Evolutionary conservation across 495 filamentous ascomycete species (phyloP).

Genomic region (Aspergillus incahuasiensis): DNA sequence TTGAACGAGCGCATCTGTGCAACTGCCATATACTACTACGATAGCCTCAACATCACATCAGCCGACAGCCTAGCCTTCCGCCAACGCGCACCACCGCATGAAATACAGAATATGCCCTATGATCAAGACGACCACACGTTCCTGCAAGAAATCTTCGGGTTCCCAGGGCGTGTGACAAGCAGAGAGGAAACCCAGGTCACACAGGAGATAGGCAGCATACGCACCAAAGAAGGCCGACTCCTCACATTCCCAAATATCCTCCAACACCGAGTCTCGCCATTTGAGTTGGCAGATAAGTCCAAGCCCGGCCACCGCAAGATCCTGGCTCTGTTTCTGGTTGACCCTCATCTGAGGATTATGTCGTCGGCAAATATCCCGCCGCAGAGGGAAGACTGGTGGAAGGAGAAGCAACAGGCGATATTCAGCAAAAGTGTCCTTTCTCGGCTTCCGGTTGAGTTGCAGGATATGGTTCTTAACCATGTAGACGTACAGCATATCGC

Average conservation of each 20-base stretch:
- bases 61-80: slow-evolving; percentile 54
- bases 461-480: slow-evolving; percentile 31
- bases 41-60: slow-evolving; percentile 56
- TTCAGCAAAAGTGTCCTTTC: not conserved
- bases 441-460: slow-evolving; percentile 29
- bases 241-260: slow-evolving; percentile 24
- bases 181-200: not conserved
- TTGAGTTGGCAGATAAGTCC: slow-evolving; percentile 40
- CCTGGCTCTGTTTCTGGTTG: slow-evolving; percentile 50
- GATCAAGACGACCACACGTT: slow-evolving; percentile 12
- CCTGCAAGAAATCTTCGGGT: slow-evolving; percentile 19
- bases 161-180: slow-evolving; percentile 9
- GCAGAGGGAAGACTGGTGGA: slow-evolving; percentile 33
- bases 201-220: slow-evolving; percentile 29
- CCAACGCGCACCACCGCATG: slow-evolving; percentile 11
- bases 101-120: slow-evolving; percentile 4
- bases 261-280: slow-evolving; percentile 48
- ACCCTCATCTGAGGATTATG: slow-evolving; percentile 43
- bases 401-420: slow-evolving; percentile 17
- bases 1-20: slow-evolving; percentile 50
- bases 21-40: slow-evolving; percentile 56
- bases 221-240: slow-evolving; percentile 17
- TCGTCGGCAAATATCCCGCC: slow-evolving; percentile 51
- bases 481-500: slow-evolving; percentile 30
- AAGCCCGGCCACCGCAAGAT: slow-evolving; percentile 49